These are phyloP conservation scores for Kurtzmaniella quercitrusa DNA, from an alignment of 1,139 yeast species.

Conservation along the genomic window DNA sequence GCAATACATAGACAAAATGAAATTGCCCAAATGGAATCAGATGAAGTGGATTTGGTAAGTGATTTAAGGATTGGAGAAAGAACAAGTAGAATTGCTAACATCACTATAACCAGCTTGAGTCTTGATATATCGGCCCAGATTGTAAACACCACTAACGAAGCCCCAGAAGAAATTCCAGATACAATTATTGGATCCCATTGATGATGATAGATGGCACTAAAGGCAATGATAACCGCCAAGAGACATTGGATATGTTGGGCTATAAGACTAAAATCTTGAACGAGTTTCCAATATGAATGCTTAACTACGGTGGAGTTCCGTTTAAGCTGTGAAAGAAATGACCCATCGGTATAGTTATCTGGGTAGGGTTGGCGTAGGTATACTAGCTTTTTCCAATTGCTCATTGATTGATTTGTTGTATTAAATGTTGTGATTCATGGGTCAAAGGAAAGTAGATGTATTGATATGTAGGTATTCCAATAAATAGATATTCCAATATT, in stretches of 20 bases:
- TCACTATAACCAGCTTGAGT: conserved; percentile 1
- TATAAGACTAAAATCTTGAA: conserved; percentile 65
- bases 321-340: conserved; percentile 74
- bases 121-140: conserved; percentile 9
- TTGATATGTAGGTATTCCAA: no score
- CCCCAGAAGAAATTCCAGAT: conserved; percentile 20
- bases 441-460: background rate
- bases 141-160: conserved; percentile 26
- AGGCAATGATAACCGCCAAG: conserved; percentile 56
- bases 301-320: conserved; percentile 71
- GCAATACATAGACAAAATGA: conserved; percentile 72
- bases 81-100: conserved; percentile 42
- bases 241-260: conserved; percentile 63
- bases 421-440: background rate
- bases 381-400: conserved; percentile 77
- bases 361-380: conserved; percentile 87
- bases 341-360: conserved; percentile 81
- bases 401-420: conserved; percentile 1
- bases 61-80: conserved; percentile 89
- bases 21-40: conserved; percentile 94
- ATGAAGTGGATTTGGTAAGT: conserved; percentile 80
- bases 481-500: no score
- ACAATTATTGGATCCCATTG: conserved; percentile 43
- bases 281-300: conserved; percentile 60
- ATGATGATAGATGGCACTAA: conserved; percentile 50